Base-by-base conservation (phyloP, 768 basidiomycete species). In the Lentinus brumalis region DNA sequence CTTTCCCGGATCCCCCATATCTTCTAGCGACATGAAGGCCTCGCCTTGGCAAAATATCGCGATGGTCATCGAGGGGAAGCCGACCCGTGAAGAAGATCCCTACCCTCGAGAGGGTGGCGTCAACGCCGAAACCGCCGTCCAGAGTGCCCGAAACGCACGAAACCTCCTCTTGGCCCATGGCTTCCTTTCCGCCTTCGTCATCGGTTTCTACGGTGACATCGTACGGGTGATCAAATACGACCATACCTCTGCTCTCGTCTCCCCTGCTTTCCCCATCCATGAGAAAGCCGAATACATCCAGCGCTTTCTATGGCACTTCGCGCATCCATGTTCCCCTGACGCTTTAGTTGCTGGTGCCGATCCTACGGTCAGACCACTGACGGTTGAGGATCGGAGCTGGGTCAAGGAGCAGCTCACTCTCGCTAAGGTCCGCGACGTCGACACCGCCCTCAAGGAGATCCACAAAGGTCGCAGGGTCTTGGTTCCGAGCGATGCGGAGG, bases 251-350 rank as follows among this genome's bases (percentile, higher is more conserved):
- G 56, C 40, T 5, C 18, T 64, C 7, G 59, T 55, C 40, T 57
- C 56, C 1, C 39, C 16, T n/a, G 21, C 44, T 0, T 52, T 63
- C 47, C 38, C 38, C 16, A 45, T 56, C 50, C 32, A 53, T 32
- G 11, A 31, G 30, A 5, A 50, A 7, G 47, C 62, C 8, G 30
- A 51, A 4, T 38, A 54, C 3, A 30, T 64, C 3, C 46, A 47
- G 21, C 50, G 57, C 7, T 64, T 64, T 41, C 26, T 64, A 1
- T 64, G 63, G 63, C 59, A 57, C 45, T 60, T 60, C 21, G 18
- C 44, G 4, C 55, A 64, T 35, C 63, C 63, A 11, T 3, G 9
- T 2, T 35, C 35, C 35, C 18, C 45, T n/a, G 59, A 51, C 5
- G 39, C 35, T 9, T 29, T 35, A 11, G 50, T 64, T 35, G 55